Conservation (phyloP, 106 monocot species). For the Apostasia ramifera region DNA sequence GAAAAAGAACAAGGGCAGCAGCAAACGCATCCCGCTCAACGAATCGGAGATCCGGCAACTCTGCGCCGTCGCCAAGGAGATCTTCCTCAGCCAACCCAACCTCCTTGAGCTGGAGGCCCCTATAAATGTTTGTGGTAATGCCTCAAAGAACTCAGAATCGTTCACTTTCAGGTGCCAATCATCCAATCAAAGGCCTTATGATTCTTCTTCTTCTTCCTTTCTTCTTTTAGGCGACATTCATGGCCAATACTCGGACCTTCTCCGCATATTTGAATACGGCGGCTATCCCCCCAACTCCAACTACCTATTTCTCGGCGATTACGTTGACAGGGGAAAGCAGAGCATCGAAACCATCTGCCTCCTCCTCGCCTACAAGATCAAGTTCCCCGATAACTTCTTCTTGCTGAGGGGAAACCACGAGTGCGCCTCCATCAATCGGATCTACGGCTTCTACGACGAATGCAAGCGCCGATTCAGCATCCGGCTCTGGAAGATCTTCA, state of each 20-base stretch:
- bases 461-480: conserved; percentile 50
- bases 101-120: conserved; percentile 36
- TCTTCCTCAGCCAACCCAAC: conserved; percentile 29
- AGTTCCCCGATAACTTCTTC: conserved; percentile 43
- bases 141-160: too few species aligned
- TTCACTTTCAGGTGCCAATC: too few species aligned
- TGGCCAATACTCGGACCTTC: conserved; percentile 46
- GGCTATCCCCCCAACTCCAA: conserved; percentile 34
- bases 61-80: conserved; percentile 19
- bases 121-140: conserved; percentile 31
- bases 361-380: conserved; percentile 45
- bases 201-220: neutral
- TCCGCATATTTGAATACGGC: conserved; percentile 39
- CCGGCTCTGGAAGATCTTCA: conserved; percentile 38
- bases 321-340: conserved; percentile 45
- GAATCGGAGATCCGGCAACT: conserved; percentile 32
- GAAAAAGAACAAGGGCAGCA: conserved; percentile 27
- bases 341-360: conserved; percentile 47
- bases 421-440: conserved; percentile 48
- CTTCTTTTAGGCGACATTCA: conserved; percentile 37
- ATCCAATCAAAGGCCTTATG: neutral
- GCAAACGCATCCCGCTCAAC: conserved; percentile 23
- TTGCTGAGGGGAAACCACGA: conserved; percentile 46
- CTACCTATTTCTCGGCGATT: conserved; percentile 47
- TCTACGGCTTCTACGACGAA: conserved; percentile 54